Base-by-base conservation (phyloP, 2,329 filamentous ascomycete species). In the Graphilbum fragrans region DNA sequence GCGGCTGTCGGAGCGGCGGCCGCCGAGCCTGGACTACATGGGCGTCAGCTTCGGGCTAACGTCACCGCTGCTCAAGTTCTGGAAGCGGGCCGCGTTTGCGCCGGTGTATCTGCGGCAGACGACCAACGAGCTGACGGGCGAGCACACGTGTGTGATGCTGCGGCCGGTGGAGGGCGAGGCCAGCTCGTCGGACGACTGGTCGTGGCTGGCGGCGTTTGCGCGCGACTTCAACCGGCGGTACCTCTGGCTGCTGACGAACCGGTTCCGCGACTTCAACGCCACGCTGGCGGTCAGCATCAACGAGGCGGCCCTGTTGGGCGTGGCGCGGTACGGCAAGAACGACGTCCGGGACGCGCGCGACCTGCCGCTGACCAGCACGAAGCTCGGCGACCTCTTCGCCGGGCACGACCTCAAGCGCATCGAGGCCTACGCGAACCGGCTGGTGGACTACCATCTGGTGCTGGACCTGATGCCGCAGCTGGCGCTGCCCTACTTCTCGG, bases 111-210 rank as follows among this genome's bases (percentile, higher is more conserved):
- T 98, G 52, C 53, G 92, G 27, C 92, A 98, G 65, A 98, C 93
- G 3, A 72, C 92, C 39, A 98, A 96, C 57, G 92, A 96, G 43
- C 70, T 98, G 36, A 98, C 93, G 0, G 92, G 92, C 42, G 92
- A 98, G 62, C 92, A 98, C 58, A 94, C 92, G 0, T 95, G 87
- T 57, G 90, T 98, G 22, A 98, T 98, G 93, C 72, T 98, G 38
- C 78, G 86, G 43, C 83, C 87, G 2, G 70, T 98, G 7, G 41
- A 34, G 32, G n/a, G 7, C 7, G 32, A 5, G 7, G 11, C 11
- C 25, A 19, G 35, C 21, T 70, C 76, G 45, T 67, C 62, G 40
- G 79, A 78, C 34, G 86, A 94, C 50, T 69, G 68, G 43, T 77
- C 75, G 53, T 96, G 92, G 92, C 77, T 96, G 0, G 86, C 85